Conservation (phyloP, 2,329 filamentous ascomycete species). For the Paracoccidioides lutzii region DNA sequence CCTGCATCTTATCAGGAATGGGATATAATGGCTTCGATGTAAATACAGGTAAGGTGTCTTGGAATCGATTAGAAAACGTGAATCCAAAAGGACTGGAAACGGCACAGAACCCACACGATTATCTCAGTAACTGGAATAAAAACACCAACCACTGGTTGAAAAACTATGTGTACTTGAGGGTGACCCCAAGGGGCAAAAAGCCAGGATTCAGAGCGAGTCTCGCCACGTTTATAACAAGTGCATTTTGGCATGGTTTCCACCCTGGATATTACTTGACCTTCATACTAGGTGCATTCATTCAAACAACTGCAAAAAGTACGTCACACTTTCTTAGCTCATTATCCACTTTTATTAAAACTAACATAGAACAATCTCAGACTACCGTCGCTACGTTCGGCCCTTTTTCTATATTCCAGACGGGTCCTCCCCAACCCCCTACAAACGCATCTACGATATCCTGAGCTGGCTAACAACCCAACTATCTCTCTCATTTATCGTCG, state of each 20-base stretch:
- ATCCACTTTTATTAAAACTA: background rate
- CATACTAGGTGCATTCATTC: conserved; percentile 75
- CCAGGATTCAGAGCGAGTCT: conserved; percentile 89
- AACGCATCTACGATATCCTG: conserved; percentile 74
- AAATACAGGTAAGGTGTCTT: conserved; percentile 69
- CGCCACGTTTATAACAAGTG: conserved; percentile 86
- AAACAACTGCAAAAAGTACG: conserved; percentile 88
- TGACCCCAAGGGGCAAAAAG: conserved; percentile 90
- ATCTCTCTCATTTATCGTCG: conserved; percentile 68
- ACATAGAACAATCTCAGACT: conserved; percentile 46
- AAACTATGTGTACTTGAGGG: conserved; percentile 89
- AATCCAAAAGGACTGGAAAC: conserved; percentile 72
- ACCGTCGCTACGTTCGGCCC: conserved; percentile 75
- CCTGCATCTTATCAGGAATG: conserved; percentile 84
- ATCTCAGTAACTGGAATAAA: conserved; percentile 92
- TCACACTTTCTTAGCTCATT: conserved; percentile 12
- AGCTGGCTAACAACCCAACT: conserved; percentile 66
- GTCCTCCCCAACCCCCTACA: conserved; percentile 52
- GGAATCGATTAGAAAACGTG: conserved; percentile 85
- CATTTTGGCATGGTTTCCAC: conserved; percentile 97
- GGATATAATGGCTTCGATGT: conserved; percentile 90
- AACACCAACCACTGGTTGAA: conserved; percentile 96
- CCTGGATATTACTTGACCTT: conserved; percentile 93
- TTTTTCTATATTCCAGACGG: conserved; percentile 80
- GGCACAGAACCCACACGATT: conserved; percentile 86